A percentile compares a stretch with the other conserved stretches of the same genome.
These are phyloP conservation scores for Alisma plantagoaquatica DNA, from an alignment of 106 monocot genomes.

Conservation along the genomic window DNA sequence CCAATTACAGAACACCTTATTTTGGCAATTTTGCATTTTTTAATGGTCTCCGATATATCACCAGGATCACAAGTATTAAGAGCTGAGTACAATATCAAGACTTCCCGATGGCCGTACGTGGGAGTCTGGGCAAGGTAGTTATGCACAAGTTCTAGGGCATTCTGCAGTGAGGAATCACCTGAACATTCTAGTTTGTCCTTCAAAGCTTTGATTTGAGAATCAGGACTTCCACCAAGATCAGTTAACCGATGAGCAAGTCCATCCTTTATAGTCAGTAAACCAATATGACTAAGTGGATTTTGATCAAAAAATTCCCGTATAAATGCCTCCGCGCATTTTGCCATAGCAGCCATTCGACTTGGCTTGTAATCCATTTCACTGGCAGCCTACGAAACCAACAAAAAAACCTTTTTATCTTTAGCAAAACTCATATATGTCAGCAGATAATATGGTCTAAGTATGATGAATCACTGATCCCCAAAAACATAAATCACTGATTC, in stretches of 20 bases:
- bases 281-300: conserved; percentile 89
- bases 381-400: conserved; percentile 97
- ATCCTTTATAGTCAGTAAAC: conserved; percentile 81
- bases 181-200: conserved; percentile 94
- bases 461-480: neutral
- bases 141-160: conserved; percentile 85
- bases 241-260: conserved; percentile 82
- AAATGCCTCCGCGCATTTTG: conserved; percentile 69
- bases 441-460: conserved; percentile 2
- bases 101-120: conserved; percentile 93
- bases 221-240: conserved; percentile 86
- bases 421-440: too few relatives aligned
- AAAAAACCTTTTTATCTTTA: too few relatives aligned
- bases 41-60: conserved; percentile 81
- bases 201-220: conserved; percentile 84
- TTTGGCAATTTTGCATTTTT: conserved; percentile 80
- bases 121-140: conserved; percentile 70
- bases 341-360: conserved; percentile 78
- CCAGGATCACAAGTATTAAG: conserved; percentile 97
- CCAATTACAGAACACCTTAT: conserved; percentile 92
- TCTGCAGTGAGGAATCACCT: conserved; percentile 89
- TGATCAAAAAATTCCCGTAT: conserved; percentile 98
- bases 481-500: neutral
- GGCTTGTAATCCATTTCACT: conserved; percentile 81
- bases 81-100: conserved; percentile 83